Evolutionary conservation across 108 stramenopile genomes (phyloP).

Genomic region (Nitzschia putrida): DNA sequence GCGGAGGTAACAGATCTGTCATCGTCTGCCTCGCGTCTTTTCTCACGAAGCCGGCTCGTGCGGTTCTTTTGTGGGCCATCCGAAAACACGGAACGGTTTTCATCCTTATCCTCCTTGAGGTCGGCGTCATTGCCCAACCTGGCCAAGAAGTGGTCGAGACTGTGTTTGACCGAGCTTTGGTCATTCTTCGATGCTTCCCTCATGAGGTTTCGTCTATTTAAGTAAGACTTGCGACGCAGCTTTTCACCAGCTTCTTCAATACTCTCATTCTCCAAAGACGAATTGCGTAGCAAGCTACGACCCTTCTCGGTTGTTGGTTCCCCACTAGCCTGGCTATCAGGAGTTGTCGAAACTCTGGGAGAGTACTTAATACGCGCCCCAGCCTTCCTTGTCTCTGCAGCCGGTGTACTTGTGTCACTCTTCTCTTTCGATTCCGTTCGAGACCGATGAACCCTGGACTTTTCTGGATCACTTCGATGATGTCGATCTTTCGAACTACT

Average conservation of each 20-base stretch:
- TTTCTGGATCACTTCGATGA: background rate
- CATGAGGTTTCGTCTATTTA: slow-evolving; percentile 3
- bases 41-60: slow-evolving; percentile 10
- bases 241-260: too few species aligned
- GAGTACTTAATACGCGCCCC: slow-evolving; percentile 7
- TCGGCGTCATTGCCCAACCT: background rate
- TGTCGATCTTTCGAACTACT: background rate
- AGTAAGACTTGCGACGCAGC: slow-evolving; percentile 5
- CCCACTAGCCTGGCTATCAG: slow-evolving; percentile 8
- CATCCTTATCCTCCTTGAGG: background rate
- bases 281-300: background rate
- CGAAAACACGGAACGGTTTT: slow-evolving; percentile 16
- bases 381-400: background rate
- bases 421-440: background rate
- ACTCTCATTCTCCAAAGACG: background rate
- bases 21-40: background rate
- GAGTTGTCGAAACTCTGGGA: background rate
- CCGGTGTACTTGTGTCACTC: background rate
- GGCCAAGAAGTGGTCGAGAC: slow-evolving; percentile 15
- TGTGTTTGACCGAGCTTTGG: slow-evolving; percentile 9
- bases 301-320: slow-evolving; percentile 9
- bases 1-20: slow-evolving; percentile 10
- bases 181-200: background rate
- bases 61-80: slow-evolving; percentile 5
- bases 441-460: background rate